Percentiles rank a stretch among this genome's conserved stretches.
phyloP scores from a whole-genome alignment of 176 grass and related monocot species.

The Aegilops tauschii region DNA sequence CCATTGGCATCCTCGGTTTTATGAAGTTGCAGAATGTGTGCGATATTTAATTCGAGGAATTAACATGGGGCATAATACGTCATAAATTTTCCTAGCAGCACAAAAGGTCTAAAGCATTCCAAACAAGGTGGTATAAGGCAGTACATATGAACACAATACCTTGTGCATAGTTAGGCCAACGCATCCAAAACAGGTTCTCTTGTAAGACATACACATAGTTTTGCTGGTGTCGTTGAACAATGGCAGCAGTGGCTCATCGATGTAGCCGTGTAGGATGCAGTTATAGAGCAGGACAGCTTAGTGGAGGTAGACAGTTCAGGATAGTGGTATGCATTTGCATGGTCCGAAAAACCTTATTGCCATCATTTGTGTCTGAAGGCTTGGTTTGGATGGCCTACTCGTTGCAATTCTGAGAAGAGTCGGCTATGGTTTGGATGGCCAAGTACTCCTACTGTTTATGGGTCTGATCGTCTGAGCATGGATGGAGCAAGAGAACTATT shows the following conservation, averaged over 20 bases:
- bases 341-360: too few species aligned
- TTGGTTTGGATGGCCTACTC: neutral
- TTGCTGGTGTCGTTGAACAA: neutral
- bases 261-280: too few species aligned
- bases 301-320: neutral
- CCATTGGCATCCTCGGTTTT: neutral
- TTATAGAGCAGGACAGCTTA: neutral
- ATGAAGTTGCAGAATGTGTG: neutral
- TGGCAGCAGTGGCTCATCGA: neutral
- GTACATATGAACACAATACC: neutral
- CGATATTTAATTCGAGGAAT: neutral
- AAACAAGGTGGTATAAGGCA: neutral
- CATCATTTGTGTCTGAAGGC: neutral
- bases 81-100: neutral
- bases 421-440: too few species aligned
- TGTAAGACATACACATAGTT: neutral
- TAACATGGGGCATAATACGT: neutral
- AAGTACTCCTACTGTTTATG: neutral
- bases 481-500: too few species aligned
- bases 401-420: neutral
- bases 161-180: neutral
- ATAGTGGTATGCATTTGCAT: too few species aligned
- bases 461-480: neutral
- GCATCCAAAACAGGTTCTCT: neutral
- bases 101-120: neutral